These are phyloP conservation scores for Pelargonium nanum DNA, from an alignment of 345 rosid species.

Conservation along the genomic window DNA sequence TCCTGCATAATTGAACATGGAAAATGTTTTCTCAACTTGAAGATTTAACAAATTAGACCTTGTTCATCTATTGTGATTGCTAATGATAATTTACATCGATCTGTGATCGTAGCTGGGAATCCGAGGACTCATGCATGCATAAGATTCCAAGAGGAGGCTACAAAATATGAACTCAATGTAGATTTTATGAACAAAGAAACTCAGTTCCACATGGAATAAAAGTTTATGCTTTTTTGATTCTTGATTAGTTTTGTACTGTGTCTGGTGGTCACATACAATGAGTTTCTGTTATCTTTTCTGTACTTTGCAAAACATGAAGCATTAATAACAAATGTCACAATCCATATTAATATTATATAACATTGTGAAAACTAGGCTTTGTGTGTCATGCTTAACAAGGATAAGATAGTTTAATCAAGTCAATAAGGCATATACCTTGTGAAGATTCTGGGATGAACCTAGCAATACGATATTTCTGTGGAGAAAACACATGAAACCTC, in stretches of 20 bases:
- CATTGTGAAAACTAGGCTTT: background rate
- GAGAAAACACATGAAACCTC: background rate
- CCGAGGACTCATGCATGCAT: too few species aligned
- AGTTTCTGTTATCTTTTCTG: too few species aligned
- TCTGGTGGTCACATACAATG: too few species aligned
- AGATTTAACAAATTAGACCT: too few species aligned
- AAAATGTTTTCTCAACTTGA: too few species aligned
- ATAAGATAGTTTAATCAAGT: slow-evolving; percentile 3
- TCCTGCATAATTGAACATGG: too few species aligned
- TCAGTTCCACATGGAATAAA: background rate
- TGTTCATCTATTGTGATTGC: too few species aligned
- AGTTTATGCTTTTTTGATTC: background rate
- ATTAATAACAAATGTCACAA: background rate
- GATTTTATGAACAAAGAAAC: background rate
- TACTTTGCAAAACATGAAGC: too few species aligned
- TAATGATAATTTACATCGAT: too few species aligned
- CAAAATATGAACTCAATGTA: background rate
- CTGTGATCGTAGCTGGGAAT: too few species aligned
- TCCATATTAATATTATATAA: background rate
- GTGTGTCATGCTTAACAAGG: background rate
- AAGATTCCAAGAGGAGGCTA: background rate
- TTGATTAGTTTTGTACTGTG: too few species aligned
- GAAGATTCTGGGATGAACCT: slow-evolving; percentile 17
- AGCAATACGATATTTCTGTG: slow-evolving; percentile 15
- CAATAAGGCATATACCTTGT: slow-evolving; percentile 15